phyloP scores from a whole-genome alignment of 768 basidiomycete genomes.

The Leccinum longicurvipes region DNA sequence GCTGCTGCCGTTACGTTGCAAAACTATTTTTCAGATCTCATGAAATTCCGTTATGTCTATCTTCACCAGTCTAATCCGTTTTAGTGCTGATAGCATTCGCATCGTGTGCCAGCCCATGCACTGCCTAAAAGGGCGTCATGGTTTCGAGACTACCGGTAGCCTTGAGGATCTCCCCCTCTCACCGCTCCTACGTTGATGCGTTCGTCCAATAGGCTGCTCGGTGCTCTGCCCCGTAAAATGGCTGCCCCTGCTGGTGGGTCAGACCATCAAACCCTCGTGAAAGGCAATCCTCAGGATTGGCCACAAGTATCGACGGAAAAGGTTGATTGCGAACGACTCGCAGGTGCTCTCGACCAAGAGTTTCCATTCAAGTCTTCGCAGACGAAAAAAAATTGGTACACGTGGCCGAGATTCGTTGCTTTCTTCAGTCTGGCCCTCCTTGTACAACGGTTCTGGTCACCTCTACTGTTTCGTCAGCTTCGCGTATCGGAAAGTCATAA shows the following conservation, averaged over 20 bases:
- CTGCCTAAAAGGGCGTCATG: too few relatives aligned
- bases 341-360: neutral
- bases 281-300: slow-evolving; percentile 2
- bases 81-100: too few relatives aligned
- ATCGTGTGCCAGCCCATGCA: too few relatives aligned
- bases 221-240: slow-evolving; percentile 7
- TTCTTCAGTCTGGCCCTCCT: slow-evolving; percentile 12
- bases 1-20: too few relatives aligned
- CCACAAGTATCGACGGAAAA: neutral
- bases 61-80: too few relatives aligned
- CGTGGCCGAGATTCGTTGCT: neutral
- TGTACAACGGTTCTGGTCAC: slow-evolving; percentile 4
- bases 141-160: too few relatives aligned
- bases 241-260: neutral
- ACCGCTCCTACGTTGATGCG: neutral
- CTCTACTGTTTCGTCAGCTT: neutral
- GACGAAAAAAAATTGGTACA: neutral
- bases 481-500: neutral
- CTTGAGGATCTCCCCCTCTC: neutral
- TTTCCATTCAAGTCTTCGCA: neutral
- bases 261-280: neutral
- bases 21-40: too few relatives aligned
- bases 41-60: too few relatives aligned
- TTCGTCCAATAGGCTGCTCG: slow-evolving; percentile 5
- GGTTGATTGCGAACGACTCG: slow-evolving; percentile 12